Base-by-base conservation (phyloP, 768 basidiomycete genomes). In the Paxillus ammoniavirescens region DNA sequence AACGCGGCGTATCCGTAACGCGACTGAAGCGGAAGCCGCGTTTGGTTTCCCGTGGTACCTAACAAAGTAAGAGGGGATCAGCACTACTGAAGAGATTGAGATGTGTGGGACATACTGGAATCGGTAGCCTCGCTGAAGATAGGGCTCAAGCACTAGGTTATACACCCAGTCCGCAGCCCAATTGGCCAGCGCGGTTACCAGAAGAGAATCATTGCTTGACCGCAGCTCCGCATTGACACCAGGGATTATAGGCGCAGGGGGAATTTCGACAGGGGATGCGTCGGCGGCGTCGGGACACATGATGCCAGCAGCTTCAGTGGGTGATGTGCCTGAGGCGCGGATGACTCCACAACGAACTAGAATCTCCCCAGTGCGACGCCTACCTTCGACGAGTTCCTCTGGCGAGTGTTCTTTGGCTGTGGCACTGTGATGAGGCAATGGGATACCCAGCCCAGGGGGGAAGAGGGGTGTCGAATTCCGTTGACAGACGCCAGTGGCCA, bases 81-180 rank as follows among this genome's bases (percentile, higher is more conserved):
- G 14, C 35, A 46, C 17, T 21, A 46, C 17, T 21, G 17, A 40
- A 23, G 13, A n/a, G 14, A 42, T n/a, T 14, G 28, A 15, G 12
- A 42, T 14, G 1, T 23, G 3, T 30, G 12, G 44, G 38, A 65
- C 66, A 17, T 48, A 68, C 67, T 54, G 59, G 47, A 65, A 64
- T 48, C 33, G 57, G 30, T 60, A 54, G 28, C 40, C 41, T 45
- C 57, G 56, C 10, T 26, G 52, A 23, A 57, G 44, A 46, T 62
- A 55, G 30, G 68, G 65, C 13, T 57, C 57, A 38, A 68, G 47
- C 41, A 64, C 58, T 37, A 70, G 55, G 21, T 36, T 53, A 38
- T 66, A 41, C 33, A 70, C 52, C 66, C 66, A 66, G 35, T 62
- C 54, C 2, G 62, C 64, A 35, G 62, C 55, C 68, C 68, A 68